phyloP scores from a whole-genome alignment of 2,329 filamentous ascomycete species.

The Zalaria sp. region DNA sequence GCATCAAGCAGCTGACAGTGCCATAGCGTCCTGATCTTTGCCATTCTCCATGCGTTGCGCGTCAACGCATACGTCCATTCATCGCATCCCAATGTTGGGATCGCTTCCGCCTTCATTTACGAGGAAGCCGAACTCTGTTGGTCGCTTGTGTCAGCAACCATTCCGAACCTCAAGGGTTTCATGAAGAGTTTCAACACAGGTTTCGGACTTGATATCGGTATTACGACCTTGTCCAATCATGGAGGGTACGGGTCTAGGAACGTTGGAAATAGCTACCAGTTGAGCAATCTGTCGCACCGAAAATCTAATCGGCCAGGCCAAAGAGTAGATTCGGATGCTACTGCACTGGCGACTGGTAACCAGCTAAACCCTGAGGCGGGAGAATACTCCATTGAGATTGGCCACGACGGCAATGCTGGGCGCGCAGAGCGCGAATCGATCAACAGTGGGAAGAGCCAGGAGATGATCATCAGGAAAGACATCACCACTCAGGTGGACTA shows the following conservation, averaged over 20 bases:
- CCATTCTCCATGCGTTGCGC: slow-evolving; percentile 1
- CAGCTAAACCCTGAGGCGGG: not conserved
- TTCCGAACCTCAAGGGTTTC: slow-evolving; percentile 23
- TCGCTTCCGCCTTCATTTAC: slow-evolving; percentile 13
- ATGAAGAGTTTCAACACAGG: slow-evolving; percentile 20
- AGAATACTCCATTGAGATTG: not conserved
- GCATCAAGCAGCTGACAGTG: not conserved
- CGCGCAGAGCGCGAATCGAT: not conserved
- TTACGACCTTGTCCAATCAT: slow-evolving; percentile 1
- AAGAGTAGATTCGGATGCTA: not conserved
- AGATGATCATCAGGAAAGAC: slow-evolving; percentile 5
- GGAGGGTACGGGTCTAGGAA: not conserved
- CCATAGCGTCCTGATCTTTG: not conserved
- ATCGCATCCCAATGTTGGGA: slow-evolving; percentile 12
- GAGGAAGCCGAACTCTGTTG: slow-evolving; percentile 20
- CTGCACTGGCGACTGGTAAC: not conserved
- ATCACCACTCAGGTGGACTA: not conserved
- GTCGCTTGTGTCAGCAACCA: slow-evolving; percentile 22
- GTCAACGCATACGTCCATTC: not conserved
- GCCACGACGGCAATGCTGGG: not conserved
- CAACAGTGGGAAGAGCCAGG: slow-evolving; percentile 3
- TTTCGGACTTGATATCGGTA: not conserved
- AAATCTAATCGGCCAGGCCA: not conserved
- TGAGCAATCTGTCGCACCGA: not conserved
- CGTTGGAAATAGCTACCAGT: not conserved